These are phyloP conservation scores for Neurospora tetrasperma DNA, from an alignment of 495 filamentous ascomycete species.

Conservation along the genomic window DNA sequence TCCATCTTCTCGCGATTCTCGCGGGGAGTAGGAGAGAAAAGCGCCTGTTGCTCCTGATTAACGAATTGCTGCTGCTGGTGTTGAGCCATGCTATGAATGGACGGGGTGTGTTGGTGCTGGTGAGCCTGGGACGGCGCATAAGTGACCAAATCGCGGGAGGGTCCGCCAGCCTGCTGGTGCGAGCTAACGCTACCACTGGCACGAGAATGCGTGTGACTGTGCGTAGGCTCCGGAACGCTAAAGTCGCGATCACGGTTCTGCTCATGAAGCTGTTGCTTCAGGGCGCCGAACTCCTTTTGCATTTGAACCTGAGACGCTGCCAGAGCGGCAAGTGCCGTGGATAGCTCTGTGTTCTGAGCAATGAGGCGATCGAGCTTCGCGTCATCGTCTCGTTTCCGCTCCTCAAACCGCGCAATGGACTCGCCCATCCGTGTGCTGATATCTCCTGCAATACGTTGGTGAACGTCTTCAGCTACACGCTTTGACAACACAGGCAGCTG, in stretches of 20 bases:
- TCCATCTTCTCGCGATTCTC: conserved; percentile 39
- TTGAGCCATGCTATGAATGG: conserved; percentile 21
- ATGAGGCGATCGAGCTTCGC: conserved; percentile 79
- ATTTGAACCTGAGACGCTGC: conserved; percentile 46
- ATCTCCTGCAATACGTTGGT: conserved; percentile 33
- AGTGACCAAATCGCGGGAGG: conserved; percentile 12
- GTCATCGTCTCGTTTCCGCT: conserved; percentile 57
- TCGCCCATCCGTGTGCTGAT: conserved; percentile 26
- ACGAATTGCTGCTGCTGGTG: conserved; percentile 22
- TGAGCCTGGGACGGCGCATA: conserved; percentile 11
- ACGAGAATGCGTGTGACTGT: conserved; percentile 9
- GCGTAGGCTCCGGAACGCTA: conserved; percentile 1
- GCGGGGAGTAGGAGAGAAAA: conserved; percentile 24
- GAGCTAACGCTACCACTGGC: conserved; percentile 12
- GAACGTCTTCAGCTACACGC: conserved; percentile 45
- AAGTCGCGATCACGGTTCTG: conserved; percentile 10
- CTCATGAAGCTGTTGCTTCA: conserved; percentile 17
- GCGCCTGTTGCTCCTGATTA: conserved; percentile 24
- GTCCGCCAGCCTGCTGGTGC: conserved; percentile 8
- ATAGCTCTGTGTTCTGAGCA: conserved; percentile 55
- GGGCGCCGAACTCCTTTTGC: conserved; percentile 12
- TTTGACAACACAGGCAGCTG: conserved; percentile 57
- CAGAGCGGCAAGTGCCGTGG: conserved; percentile 63
- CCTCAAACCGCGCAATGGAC: conserved; percentile 44
- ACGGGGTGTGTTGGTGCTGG: conserved; percentile 11